These are phyloP conservation scores for Exophiala phaeomuriformis DNA, from an alignment of 2,329 filamentous ascomycete genomes.

Conservation along the genomic window DNA sequence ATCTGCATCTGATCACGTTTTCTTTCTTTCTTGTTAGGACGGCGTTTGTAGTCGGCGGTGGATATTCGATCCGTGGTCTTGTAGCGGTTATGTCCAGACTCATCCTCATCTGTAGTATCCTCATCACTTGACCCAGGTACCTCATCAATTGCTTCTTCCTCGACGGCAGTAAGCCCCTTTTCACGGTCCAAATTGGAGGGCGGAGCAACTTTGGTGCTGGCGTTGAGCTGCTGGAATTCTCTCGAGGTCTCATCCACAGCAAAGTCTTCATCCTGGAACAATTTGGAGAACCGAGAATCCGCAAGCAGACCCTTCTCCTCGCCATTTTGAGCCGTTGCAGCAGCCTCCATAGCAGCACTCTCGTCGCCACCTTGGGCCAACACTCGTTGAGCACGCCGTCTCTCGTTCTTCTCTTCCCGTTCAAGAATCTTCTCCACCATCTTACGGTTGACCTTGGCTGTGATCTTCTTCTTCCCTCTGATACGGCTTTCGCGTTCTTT, in stretches of 20 bases:
- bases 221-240: slow-evolving; percentile 84
- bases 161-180: slow-evolving; percentile 54
- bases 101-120: slow-evolving; percentile 33
- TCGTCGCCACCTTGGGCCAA: slow-evolving; percentile 53
- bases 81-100: slow-evolving; percentile 29
- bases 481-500: slow-evolving; percentile 95
- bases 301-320: slow-evolving; percentile 58
- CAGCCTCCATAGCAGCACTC: slow-evolving; percentile 30
- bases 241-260: slow-evolving; percentile 79
- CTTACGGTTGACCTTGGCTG: slow-evolving; percentile 75
- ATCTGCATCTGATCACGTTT: slow-evolving; percentile 45
- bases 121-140: slow-evolving; percentile 38
- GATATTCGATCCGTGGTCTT: slow-evolving; percentile 42
- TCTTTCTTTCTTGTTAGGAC: slow-evolving; percentile 40
- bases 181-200: slow-evolving; percentile 31
- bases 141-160: slow-evolving; percentile 53
- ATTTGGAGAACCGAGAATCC: slow-evolving; percentile 75
- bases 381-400: slow-evolving; percentile 39
- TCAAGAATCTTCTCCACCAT: slow-evolving; percentile 57
- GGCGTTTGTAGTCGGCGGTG: slow-evolving; percentile 47
- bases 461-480: slow-evolving; percentile 84
- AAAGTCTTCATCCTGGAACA: slow-evolving; percentile 93
- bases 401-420: slow-evolving; percentile 51
- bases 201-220: slow-evolving; percentile 56
- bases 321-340: slow-evolving; percentile 6